Evolutionary conservation across 306 rosid species (phyloP).

Genomic region (Oxytropis ochrocephala): DNA sequence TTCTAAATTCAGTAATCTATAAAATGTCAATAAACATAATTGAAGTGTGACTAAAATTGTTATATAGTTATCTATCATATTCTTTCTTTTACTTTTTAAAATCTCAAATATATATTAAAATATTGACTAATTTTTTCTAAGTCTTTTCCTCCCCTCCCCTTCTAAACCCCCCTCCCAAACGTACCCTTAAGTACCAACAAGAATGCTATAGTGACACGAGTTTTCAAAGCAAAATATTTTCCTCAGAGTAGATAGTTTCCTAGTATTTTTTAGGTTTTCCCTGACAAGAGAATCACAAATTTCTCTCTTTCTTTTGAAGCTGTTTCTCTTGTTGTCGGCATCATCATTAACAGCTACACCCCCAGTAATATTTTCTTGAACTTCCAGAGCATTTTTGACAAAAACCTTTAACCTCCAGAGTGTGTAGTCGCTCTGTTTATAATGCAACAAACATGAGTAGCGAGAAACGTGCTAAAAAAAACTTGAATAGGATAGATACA

Average conservation of each 20-base stretch:
- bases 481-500: not conserved
- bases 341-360: conserved; percentile 18
- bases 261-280: conserved; percentile 42
- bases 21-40: too few species aligned
- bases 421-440: conserved; percentile 36
- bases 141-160: too few species aligned
- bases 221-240: too few species aligned
- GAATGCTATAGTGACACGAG: too few species aligned
- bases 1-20: too few species aligned
- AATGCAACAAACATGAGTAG: not conserved
- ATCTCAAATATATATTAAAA: too few species aligned
- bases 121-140: too few species aligned
- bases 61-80: too few species aligned
- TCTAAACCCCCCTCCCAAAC: too few species aligned
- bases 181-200: too few species aligned
- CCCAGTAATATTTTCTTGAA: conserved; percentile 25
- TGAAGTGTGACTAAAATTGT: too few species aligned
- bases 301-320: conserved; percentile 42
- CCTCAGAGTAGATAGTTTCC: conserved; percentile 38
- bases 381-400: conserved; percentile 60
- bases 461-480: not conserved
- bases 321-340: conserved; percentile 38
- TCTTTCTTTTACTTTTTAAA: too few species aligned
- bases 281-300: conserved; percentile 39
- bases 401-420: conserved; percentile 61